Base-by-base conservation (phyloP, 345 rosid genomes). In the Citrus cavaleriei region DNA sequence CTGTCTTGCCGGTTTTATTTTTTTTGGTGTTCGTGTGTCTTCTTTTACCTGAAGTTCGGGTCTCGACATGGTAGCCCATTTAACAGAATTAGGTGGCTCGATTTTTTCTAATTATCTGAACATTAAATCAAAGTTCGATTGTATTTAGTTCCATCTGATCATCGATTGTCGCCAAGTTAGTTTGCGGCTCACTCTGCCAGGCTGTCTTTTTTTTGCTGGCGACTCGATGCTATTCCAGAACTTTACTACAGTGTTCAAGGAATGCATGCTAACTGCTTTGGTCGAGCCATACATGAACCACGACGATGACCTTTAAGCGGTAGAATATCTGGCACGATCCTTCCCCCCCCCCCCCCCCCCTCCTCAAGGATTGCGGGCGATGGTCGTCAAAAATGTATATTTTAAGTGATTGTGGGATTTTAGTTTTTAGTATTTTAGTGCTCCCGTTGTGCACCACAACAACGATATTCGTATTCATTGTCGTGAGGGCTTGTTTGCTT, bases 121-220 rank as follows among this genome's bases (percentile, higher is more conserved):
- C 55, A 14, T 35, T 10, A 7, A 30, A 32, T 64, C 40, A n/a
- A 37, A 66, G 73, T 13, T 68, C 60, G 82, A 75, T 32, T 74
- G 78, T 58, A 37, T 75, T 76, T 49, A 60, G 14, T 68, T 59
- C 79, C 21, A 40, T 49, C 35, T 5, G 72, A 63, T 65, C 46
- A 51, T 54, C 34, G 72, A 35, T 51, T 51, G 18, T 49, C 7
- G 9, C 14, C 4, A 2, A 4, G 34, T 3, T 40, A 74, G 27
- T 28, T 35, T 63, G 59, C 69, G 27, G 38, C 40, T 25, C 19
- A 27, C 28, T 38, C 3, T 18, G 9, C 38, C 10, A 60, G 67
- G 25, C 55, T 59, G 68, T 25, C 10, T 16, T 27, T 18, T 46
- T 22, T 13, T 13, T 7, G 61, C 60, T 2, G 24, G n/a, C 19